These are phyloP conservation scores for Monilinia fructigena DNA, from an alignment of 2,329 filamentous ascomycete species.

Conservation along the genomic window DNA sequence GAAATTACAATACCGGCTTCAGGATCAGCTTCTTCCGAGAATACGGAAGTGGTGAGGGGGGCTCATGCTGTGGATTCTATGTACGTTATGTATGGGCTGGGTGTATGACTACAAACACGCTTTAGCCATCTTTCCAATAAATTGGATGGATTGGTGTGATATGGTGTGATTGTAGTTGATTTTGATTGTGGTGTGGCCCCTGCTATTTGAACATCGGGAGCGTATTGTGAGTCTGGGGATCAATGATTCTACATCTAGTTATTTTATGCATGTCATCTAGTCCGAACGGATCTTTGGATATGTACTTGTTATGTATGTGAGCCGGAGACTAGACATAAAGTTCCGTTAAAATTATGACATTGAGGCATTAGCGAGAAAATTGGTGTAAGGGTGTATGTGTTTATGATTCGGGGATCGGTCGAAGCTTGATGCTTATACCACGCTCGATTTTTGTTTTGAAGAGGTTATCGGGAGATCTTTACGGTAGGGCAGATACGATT, in stretches of 20 bases:
- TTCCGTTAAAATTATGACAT: no score
- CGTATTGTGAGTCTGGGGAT: background rate
- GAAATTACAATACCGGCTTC: background rate
- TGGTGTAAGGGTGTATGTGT: no score
- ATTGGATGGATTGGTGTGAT: background rate
- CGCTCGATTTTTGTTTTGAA: no score
- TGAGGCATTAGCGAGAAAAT: no score
- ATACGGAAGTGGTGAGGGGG: background rate
- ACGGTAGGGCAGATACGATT: no score
- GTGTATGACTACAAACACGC: conserved; percentile 16
- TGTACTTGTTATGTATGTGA: background rate
- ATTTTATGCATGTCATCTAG: background rate
- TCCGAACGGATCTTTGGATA: background rate
- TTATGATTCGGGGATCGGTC: no score
- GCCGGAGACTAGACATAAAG: background rate
- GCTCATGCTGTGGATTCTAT: background rate
- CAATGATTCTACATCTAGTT: background rate
- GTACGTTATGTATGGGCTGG: background rate
- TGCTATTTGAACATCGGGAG: background rate
- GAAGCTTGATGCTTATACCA: no score
- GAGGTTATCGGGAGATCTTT: no score
- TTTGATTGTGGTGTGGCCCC: background rate
- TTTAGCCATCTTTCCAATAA: conserved; percentile 18
- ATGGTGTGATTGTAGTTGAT: background rate
- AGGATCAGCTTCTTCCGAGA: background rate